phyloP scores from a whole-genome alignment of 805 yeast species.

The Yamadazyma tumulicola region DNA sequence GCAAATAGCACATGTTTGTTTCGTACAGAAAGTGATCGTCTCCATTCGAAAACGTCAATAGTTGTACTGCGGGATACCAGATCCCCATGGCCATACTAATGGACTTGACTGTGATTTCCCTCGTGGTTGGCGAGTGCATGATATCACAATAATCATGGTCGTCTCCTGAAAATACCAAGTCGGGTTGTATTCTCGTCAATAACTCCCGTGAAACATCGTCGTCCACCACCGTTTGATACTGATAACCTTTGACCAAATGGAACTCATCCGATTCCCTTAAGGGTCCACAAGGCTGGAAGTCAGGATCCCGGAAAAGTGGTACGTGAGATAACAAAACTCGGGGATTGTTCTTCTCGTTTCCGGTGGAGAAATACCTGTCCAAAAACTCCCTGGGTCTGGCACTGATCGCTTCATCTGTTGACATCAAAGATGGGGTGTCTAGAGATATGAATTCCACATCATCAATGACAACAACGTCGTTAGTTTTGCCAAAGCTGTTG shows the following conservation, averaged over 20 bases:
- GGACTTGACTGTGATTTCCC: slow-evolving; percentile 85
- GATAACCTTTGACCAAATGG: slow-evolving; percentile 68
- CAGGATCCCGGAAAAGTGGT: slow-evolving; percentile 72
- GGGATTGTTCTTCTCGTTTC: slow-evolving; percentile 35
- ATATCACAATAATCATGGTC: slow-evolving; percentile 95
- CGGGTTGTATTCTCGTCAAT: slow-evolving; percentile 59
- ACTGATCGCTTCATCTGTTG: slow-evolving; percentile 39
- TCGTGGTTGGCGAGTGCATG: slow-evolving; percentile 38
- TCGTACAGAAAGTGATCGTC: slow-evolving; percentile 18
- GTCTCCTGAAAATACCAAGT: slow-evolving; percentile 80
- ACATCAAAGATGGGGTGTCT: slow-evolving; percentile 80
- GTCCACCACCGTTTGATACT: slow-evolving; percentile 87
- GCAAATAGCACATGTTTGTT: slow-evolving; percentile 45
- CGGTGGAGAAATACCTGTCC: slow-evolving; percentile 19
- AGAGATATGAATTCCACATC: slow-evolving; percentile 42
- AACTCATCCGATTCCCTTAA: slow-evolving; percentile 60
- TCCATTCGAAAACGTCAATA: slow-evolving; percentile 52
- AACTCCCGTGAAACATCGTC: slow-evolving; percentile 56
- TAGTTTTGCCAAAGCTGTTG: slow-evolving; percentile 30
- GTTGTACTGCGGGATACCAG: slow-evolving; percentile 77
- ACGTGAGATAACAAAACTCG: slow-evolving; percentile 79
- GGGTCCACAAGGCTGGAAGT: slow-evolving; percentile 64
- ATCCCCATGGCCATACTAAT: slow-evolving; percentile 94
- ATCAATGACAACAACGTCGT: slow-evolving; percentile 20
- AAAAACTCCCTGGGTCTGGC: slow-evolving; percentile 55